Evolutionary conservation across 805 yeast genomes (phyloP).

Genomic region (Cyberlindnera xylosilytica): DNA sequence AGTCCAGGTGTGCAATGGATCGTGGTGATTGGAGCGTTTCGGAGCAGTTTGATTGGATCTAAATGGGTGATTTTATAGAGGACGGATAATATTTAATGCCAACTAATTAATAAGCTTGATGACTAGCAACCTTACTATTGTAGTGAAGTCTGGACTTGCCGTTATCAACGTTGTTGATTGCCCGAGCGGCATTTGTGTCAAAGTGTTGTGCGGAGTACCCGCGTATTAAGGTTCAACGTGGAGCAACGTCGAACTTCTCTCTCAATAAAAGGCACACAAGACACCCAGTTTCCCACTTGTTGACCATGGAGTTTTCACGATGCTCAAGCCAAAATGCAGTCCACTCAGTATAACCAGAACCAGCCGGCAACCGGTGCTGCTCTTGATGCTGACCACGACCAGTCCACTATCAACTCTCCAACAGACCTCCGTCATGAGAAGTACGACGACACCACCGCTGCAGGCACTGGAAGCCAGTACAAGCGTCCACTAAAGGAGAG

Average conservation of each 20-base stretch:
- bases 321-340: not conserved
- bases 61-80: not conserved
- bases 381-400: conserved; percentile 19
- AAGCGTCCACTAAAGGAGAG: no score
- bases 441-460: not conserved
- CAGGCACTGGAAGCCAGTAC: no score
- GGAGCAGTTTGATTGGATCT: no score
- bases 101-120: not conserved
- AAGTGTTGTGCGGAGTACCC: no score
- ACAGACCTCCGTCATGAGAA: conserved; percentile 19
- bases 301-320: no score
- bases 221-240: no score
- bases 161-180: not conserved
- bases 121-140: not conserved
- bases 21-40: no score
- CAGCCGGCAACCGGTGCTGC: not conserved
- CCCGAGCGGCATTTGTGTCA: no score
- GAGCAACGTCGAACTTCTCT: no score
- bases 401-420: conserved; percentile 25
- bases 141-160: not conserved
- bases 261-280: no score
- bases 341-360: not conserved
- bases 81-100: not conserved
- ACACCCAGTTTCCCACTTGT: no score
- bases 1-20: no score